Evolutionary conservation across 305 asterid genomes (phyloP), one percentile per base, ranked within the genome.

Genomic region (Coffea humblotiana): DNA sequence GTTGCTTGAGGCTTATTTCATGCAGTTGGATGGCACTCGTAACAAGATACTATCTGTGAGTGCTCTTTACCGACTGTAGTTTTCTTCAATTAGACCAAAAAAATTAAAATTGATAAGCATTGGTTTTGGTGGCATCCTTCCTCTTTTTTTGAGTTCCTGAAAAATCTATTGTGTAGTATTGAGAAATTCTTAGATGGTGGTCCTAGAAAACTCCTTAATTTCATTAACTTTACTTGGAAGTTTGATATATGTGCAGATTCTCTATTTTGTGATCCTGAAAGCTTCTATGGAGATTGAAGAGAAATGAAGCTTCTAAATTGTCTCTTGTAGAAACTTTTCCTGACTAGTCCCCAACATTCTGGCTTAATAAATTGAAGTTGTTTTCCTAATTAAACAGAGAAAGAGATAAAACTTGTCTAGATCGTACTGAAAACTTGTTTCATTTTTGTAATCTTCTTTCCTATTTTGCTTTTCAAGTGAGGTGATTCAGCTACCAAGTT

Each of bases 1-100:
- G 99, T 86, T 96, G 92, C 97, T 96, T 6, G 98, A 94, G 85
- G 97, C 98, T 82, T 96, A 94, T 84, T 94, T 96, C 89, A 87
- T 89, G 93, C 98, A 94, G 85, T 80, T 96, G 87, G 98, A 94
- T 86, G 98, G 97, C 78, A 96, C 94, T 67, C 98, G 96, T 49
- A 92, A 92, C 89, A 96, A 94, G 84, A 96, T 96, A 82, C 87
- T 96, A 21, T 94, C 97, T 29, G 98, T 92, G 79, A 91, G 97
- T 88, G 61, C 43, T 69, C 72, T 77, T 51, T 72, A 78, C 78
- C 81, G n/a, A 25, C 45, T 69, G 47, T 79, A 43, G 70, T 65
- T 23, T 67, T 49, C 16, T 43, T 18, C 7, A 8, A 7, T 63
- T 61, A 25, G 5, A 58, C 16, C 2, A 75, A 51, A 56, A 1